Conservation (phyloP, 441 rosid genomes). For the Erodium trifolium region DNA sequence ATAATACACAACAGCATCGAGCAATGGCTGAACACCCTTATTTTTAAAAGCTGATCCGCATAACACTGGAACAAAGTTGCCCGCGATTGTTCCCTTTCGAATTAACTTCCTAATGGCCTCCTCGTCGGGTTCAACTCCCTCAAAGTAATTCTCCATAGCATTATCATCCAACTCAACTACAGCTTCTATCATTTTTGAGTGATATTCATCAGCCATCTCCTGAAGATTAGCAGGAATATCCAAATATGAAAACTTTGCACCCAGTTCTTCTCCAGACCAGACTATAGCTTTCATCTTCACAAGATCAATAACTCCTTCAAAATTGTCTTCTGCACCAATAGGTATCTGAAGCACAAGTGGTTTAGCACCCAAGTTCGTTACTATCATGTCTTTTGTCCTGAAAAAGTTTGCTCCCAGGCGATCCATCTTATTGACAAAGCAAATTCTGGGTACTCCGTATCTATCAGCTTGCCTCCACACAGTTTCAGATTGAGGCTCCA, state of each 20-base stretch:
- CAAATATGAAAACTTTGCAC: slow-evolving; percentile 70
- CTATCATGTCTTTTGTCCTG: slow-evolving; percentile 84
- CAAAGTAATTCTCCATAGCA: neutral
- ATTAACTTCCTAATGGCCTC: neutral
- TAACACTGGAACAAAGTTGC: slow-evolving; percentile 71
- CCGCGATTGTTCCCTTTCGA: slow-evolving; percentile 31
- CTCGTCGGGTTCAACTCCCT: neutral
- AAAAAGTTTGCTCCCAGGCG: slow-evolving; percentile 92
- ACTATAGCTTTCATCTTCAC: slow-evolving; percentile 77
- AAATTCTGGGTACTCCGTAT: slow-evolving; percentile 90
- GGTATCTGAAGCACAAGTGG: slow-evolving; percentile 85
- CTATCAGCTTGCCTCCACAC: slow-evolving; percentile 99
- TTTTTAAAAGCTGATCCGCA: slow-evolving; percentile 94
- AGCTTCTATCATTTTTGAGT: neutral
- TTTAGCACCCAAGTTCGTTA: slow-evolving; percentile 86
- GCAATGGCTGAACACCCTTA: slow-evolving; percentile 91
- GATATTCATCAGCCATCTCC: neutral
- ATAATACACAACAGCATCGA: slow-evolving; percentile 85
- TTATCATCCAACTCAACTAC: neutral
- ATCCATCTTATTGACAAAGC: slow-evolving; percentile 95
- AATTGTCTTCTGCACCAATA: slow-evolving; percentile 72
- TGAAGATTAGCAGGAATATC: slow-evolving; percentile 76
- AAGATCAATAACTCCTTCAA: slow-evolving; percentile 76
- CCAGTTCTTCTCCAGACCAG: slow-evolving; percentile 95
- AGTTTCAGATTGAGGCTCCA: slow-evolving; percentile 96